Evolutionary conservation across 345 rosid species (phyloP), one percentile per base, ranked within the genome.

Genomic region (Raphanus sativus): DNA sequence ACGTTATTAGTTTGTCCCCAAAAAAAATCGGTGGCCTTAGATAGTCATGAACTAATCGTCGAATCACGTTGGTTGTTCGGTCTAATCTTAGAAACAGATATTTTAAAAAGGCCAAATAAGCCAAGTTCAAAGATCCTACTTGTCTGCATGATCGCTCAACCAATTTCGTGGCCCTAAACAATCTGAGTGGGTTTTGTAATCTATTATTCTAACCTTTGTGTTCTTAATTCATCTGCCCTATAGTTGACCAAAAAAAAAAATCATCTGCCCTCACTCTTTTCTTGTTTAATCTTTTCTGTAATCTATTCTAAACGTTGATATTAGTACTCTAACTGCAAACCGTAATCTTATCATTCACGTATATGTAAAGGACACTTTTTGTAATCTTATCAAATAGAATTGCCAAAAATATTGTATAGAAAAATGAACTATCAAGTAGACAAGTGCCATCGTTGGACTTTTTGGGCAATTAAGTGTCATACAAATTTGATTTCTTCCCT

Each of bases 401-500:
- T 45, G 54, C 54, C 54, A 45, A 45, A 45, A 45, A 40, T 10
- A 10, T 40, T 10, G 48, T 3, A 40, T 40, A 40, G 48, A 40
- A 11, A 40, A 40, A 40, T 40, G 48, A 40, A 42, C 50, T 11
- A 42, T 42, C 50, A 42, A 42, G 50, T 42, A 42, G 50, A 42
- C 50, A 4, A 42, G 50, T 42, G 50, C 15, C n/a, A 42, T 11
- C 50, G 50, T 10, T 38, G 10, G 52, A n/a, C 15, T n/a, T 48
- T 13, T 48, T 26, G 16, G 32, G 24, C 21, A 66, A 40, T n/a
- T 48, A 34, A 4, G 32, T 69, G 5, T 11, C 12, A 48, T 10
- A 52, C 36, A 26, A 50, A 29, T 1, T 76, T n/a, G 4, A 1
- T 64, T 13, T 70, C 36, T 64, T 56, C 66, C 71, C 65, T 70